phyloP scores from a whole-genome alignment of 1,284 basidiomycete genomes.

The Pterula multifida region DNA sequence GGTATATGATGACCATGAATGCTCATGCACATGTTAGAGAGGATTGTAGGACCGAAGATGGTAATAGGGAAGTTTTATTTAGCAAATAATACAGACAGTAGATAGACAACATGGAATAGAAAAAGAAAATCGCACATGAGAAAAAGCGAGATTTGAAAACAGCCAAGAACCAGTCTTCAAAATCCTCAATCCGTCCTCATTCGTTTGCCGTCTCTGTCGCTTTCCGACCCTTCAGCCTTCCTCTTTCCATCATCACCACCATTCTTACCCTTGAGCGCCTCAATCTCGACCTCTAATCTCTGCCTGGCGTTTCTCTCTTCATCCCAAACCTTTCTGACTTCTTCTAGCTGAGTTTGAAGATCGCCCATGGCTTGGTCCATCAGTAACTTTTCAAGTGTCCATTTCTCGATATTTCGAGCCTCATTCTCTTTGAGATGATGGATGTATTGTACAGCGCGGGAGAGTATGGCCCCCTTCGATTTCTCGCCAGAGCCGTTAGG shows the following conservation, averaged over 20 bases:
- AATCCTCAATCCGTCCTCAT: neutral
- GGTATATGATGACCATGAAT: no score
- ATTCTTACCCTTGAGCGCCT: constrained; percentile 28
- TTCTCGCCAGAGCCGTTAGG: constrained; percentile 83
- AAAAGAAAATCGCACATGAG: no score
- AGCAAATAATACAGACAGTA: no score
- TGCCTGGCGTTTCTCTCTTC: constrained; percentile 50
- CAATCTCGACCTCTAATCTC: constrained; percentile 49
- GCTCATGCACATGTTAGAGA: no score
- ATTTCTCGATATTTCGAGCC: constrained; percentile 83
- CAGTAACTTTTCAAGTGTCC: constrained; percentile 87
- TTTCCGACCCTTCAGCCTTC: constrained; percentile 1
- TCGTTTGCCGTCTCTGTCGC: constrained; percentile 1
- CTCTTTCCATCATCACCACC: constrained; percentile 7
- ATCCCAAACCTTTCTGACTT: constrained; percentile 62
- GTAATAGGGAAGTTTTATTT: no score
- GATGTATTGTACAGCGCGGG: constrained; percentile 80
- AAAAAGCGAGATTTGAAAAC: no score
- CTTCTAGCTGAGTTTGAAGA: constrained; percentile 67
- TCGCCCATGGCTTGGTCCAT: constrained; percentile 90
- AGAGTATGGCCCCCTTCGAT: constrained; percentile 79
- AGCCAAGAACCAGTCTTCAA: no score
- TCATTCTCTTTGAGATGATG: constrained; percentile 86
- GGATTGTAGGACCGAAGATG: no score
- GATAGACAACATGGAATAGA: no score